Evolutionary conservation across 2,329 filamentous ascomycete species (phyloP).

Genomic region (Verticillium longisporum): DNA sequence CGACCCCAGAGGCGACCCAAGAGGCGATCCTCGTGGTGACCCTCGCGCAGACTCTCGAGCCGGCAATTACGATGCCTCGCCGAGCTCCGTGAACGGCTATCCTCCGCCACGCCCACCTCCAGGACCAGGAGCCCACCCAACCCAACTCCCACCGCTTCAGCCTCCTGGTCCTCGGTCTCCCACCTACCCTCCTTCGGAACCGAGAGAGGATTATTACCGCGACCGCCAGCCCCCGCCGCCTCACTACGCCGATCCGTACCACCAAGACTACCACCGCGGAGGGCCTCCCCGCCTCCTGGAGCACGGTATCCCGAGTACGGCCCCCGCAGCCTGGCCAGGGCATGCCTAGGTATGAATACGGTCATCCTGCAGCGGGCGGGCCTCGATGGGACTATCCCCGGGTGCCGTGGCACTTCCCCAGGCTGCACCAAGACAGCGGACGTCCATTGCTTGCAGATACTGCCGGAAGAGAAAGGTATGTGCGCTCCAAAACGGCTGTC

Average conservation of each 20-base stretch:
- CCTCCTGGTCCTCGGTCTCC: slow-evolving; percentile 10
- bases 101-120: slow-evolving; percentile 19
- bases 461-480: slow-evolving; percentile 55
- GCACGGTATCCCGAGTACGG: slow-evolving; percentile 26
- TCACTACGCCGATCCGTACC: slow-evolving; percentile 26
- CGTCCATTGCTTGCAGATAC: slow-evolving; percentile 54
- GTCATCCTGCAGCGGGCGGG: slow-evolving; percentile 11
- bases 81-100: slow-evolving; percentile 39
- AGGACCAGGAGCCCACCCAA: slow-evolving; percentile 3
- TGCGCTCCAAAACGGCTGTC: neutral
- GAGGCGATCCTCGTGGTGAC: slow-evolving; percentile 27
- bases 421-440: slow-evolving; percentile 50
- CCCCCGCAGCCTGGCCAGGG: slow-evolving; percentile 4
- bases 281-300: slow-evolving; percentile 22
- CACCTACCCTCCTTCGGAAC: slow-evolving; percentile 9
- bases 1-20: slow-evolving; percentile 13
- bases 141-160: slow-evolving; percentile 11
- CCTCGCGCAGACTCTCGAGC: slow-evolving; percentile 16
- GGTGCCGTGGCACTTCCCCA: slow-evolving; percentile 34
- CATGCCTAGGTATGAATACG: slow-evolving; percentile 10
- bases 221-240: slow-evolving; percentile 22
- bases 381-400: slow-evolving; percentile 21
- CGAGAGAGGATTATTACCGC: slow-evolving; percentile 20
- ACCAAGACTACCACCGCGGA: slow-evolving; percentile 25
- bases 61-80: slow-evolving; percentile 29